Evolutionary conservation across 1,139 yeast genomes (phyloP), one percentile per base, ranked within the genome.

Genomic region (Geotrichum siamense): DNA sequence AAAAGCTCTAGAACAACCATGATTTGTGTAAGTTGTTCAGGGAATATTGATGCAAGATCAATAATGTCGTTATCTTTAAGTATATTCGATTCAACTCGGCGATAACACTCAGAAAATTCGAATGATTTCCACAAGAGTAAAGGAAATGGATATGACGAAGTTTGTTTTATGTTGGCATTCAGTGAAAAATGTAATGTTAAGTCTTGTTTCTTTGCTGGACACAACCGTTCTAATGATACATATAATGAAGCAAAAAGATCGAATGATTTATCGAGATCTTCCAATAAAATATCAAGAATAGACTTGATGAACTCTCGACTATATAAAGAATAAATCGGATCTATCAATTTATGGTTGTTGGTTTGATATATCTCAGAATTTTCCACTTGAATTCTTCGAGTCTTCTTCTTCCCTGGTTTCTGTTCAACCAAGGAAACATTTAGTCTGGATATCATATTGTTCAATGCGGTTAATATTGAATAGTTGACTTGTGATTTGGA

Each of bases 1-100:
- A 76, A 67, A 1, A 79, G 54, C 48, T 78, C 80, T 42, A 78
- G 64, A 28, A 74, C 63, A 2, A 72, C 52, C 34, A 59, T 48
- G 19, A 64, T 49, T 27, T 55, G 52, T 9, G 55, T 46, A 60
- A 60, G 31, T 2, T 36, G 23, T 3, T 41, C 46, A 20, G 35
- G 28, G 13, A 38, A 23, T 3, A 42, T 34, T 22, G 43, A 29
- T 3, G 23, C 13, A 33, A 41, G 10, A 3, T 29, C n/a, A 6
- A 20, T 6, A 20, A 53, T 38, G 3, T 44, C 41, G 3, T 22
- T 36, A 3, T 29, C 41, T 3, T 44, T 22, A 5, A 48, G 30
- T 9, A 44, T 37, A 3, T 45, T 39, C n/a, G 31, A 28, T n/a
- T 35, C 19, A 5, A 42, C 38, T 10, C 31, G 23, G 5, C 30